These are phyloP conservation scores for Cicer judaicum DNA, from an alignment of 306 rosid species.

Conservation along the genomic window DNA sequence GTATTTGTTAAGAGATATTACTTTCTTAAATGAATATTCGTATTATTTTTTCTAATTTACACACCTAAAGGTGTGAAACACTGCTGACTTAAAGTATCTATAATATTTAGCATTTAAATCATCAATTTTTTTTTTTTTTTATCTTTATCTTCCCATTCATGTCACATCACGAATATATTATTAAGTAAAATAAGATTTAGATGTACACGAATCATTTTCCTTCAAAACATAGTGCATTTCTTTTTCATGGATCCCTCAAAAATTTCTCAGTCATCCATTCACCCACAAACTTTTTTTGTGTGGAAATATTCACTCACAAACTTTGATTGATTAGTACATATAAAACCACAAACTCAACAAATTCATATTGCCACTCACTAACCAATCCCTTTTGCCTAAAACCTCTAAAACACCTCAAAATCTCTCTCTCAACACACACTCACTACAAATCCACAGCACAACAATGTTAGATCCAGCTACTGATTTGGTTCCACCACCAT, in stretches of 20 bases:
- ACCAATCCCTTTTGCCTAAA: slow-evolving; percentile 9
- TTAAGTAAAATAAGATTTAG: too few relatives aligned
- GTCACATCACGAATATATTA: too few relatives aligned
- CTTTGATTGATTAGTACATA: slow-evolving; percentile 9
- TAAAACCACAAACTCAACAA: slow-evolving; percentile 34
- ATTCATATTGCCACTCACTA: background rate
- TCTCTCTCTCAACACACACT: background rate
- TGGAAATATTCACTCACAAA: slow-evolving; percentile 8
- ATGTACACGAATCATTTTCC: background rate
- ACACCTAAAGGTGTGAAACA: too few relatives aligned
- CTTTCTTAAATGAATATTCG: too few relatives aligned
- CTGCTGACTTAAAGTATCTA: too few relatives aligned
- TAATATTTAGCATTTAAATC: too few relatives aligned
- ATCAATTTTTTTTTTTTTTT: too few relatives aligned
- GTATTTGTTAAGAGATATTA: too few relatives aligned
- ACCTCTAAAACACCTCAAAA: slow-evolving; percentile 18
- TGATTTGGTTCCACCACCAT: slow-evolving; percentile 81
- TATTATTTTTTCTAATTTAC: too few relatives aligned
- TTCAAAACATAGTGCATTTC: slow-evolving; percentile 44
- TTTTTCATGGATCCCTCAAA: slow-evolving; percentile 5
- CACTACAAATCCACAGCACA: background rate
- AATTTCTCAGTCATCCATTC: slow-evolving; percentile 6
- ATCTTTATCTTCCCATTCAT: too few relatives aligned
- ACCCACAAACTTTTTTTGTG: background rate
- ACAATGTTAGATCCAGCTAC: slow-evolving; percentile 82